These are phyloP conservation scores for Saturnispora zaruensis DNA, from an alignment of 805 yeast species.

Conservation along the genomic window DNA sequence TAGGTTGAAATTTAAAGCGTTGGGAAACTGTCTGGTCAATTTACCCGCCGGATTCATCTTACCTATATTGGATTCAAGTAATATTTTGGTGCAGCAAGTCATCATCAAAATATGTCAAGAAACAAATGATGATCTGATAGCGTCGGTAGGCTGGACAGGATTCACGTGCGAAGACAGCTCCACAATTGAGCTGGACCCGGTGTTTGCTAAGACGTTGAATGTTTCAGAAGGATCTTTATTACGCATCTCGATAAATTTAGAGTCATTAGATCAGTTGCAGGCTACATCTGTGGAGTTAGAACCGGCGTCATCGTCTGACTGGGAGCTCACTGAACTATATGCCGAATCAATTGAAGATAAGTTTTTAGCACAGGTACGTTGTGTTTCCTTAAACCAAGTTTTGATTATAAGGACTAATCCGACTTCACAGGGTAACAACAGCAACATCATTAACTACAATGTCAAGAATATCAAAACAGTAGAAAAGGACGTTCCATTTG, in stretches of 20 bases:
- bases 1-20: conserved; percentile 18
- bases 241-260: conserved; percentile 38
- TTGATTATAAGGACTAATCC: conserved; percentile 66
- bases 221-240: conserved; percentile 36
- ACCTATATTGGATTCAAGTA: conserved; percentile 30
- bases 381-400: conserved; percentile 50
- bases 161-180: conserved; percentile 17
- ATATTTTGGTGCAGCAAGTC: conserved; percentile 33
- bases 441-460: conserved; percentile 42
- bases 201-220: conserved; percentile 46
- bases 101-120: conserved; percentile 26
- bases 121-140: conserved; percentile 13
- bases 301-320: conserved; percentile 70
- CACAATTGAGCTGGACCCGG: conserved; percentile 55
- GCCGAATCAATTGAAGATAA: conserved; percentile 68
- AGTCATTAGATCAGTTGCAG: conserved; percentile 24
- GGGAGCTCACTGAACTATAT: conserved; percentile 85
- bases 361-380: conserved; percentile 71
- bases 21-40: conserved; percentile 29
- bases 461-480: conserved; percentile 37
- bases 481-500: conserved; percentile 22
- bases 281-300: conserved; percentile 57
- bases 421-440: conserved; percentile 34
- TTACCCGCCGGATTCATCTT: conserved; percentile 31
- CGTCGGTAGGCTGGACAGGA: conserved; percentile 27